Evolutionary conservation across 2,329 filamentous ascomycete species (phyloP).

Genomic region (Claviceps citrina): DNA sequence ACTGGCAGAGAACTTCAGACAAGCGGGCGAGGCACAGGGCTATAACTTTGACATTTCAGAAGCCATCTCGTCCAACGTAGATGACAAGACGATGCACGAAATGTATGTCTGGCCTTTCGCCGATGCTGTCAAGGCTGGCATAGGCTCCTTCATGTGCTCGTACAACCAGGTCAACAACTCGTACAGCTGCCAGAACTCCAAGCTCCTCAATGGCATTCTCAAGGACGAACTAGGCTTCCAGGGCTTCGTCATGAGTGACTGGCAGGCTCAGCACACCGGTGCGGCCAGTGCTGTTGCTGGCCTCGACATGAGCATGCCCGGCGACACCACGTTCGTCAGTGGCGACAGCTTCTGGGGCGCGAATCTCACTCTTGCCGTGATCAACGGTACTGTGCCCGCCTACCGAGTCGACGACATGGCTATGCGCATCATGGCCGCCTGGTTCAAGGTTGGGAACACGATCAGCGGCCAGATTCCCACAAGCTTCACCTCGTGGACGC

Average conservation of each 20-base stretch:
- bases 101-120: constrained; percentile 67
- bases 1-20: constrained; percentile 52
- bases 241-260: constrained; percentile 69
- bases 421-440: constrained; percentile 61
- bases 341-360: constrained; percentile 65
- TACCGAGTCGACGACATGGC: constrained; percentile 88
- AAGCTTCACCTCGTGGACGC: constrained; percentile 83
- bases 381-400: constrained; percentile 78
- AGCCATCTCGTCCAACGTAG: constrained; percentile 43
- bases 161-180: constrained; percentile 73
- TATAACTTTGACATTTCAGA: constrained; percentile 47
- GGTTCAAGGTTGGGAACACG: constrained; percentile 49
- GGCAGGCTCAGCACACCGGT: constrained; percentile 59
- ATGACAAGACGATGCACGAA: constrained; percentile 62
- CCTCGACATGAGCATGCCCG: constrained; percentile 79
- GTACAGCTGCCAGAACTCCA: constrained; percentile 66
- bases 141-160: constrained; percentile 48
- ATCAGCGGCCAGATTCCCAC: constrained; percentile 34
- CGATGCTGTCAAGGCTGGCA: constrained; percentile 53
- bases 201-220: constrained; percentile 57
- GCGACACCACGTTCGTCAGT: constrained; percentile 62
- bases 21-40: constrained; percentile 36
- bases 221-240: constrained; percentile 72
- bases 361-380: constrained; percentile 72
- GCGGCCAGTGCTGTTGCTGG: constrained; percentile 53